phyloP scores from a whole-genome alignment of 352 stramenopile genomes.

The Globisporangium sylvaticum region DNA sequence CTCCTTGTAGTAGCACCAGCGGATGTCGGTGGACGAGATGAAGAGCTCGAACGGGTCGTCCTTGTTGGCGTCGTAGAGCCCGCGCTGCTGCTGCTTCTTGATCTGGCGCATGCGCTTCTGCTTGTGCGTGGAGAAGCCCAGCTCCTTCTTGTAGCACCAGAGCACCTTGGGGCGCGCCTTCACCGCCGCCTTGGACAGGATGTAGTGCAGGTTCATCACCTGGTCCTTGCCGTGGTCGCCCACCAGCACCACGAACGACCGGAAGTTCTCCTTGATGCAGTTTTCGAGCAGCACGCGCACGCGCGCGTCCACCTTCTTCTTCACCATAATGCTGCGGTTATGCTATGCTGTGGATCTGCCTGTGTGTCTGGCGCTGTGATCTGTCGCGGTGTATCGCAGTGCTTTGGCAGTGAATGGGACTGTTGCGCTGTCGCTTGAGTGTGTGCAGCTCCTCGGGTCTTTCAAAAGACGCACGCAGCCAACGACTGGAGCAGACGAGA shows the following conservation, averaged over 20 bases:
- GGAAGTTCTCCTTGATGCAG: slow-evolving; percentile 94
- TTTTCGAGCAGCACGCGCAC: slow-evolving; percentile 98
- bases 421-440: background rate
- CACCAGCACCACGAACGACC: slow-evolving; percentile 97
- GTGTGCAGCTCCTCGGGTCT: background rate
- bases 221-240: slow-evolving; percentile 99
- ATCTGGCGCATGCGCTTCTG: slow-evolving; percentile 94
- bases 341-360: too few relatives aligned
- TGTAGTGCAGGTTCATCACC: slow-evolving; percentile 98
- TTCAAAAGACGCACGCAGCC: background rate
- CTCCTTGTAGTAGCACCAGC: slow-evolving; percentile 99
- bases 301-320: slow-evolving; percentile 98
- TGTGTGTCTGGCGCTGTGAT: too few relatives aligned
- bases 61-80: slow-evolving; percentile 89
- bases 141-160: slow-evolving; percentile 99
- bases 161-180: slow-evolving; percentile 95
- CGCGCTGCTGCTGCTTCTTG: slow-evolving; percentile 93
- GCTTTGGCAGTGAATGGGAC: background rate
- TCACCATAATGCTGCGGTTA: slow-evolving; percentile 85
- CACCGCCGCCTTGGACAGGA: slow-evolving; percentile 94
- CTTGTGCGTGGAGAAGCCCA: slow-evolving; percentile 98
- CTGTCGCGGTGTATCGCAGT: background rate
- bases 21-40: slow-evolving; percentile 97
- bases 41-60: slow-evolving; percentile 99
- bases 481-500: background rate